Evolutionary conservation across 2,329 filamentous ascomycete species (phyloP).

Genomic region (Monilinia vaccinii-corymbosi): DNA sequence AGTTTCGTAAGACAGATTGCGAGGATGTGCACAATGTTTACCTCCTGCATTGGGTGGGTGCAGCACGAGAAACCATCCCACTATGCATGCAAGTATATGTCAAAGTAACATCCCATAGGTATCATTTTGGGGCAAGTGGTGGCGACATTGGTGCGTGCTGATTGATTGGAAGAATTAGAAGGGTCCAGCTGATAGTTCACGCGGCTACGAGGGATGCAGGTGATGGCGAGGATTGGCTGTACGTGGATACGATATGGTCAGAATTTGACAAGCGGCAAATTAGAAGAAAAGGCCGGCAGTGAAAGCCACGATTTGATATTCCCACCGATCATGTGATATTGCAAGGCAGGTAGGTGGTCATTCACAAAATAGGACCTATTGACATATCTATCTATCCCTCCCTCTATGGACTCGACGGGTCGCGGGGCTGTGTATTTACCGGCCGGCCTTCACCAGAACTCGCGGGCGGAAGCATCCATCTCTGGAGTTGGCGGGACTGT

Average conservation of each 20-base stretch:
- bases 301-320: background rate
- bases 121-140: background rate
- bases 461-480: background rate
- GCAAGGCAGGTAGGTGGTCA: background rate
- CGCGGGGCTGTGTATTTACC: background rate
- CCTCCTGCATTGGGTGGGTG: background rate
- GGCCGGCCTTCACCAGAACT: background rate
- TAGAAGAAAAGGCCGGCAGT: background rate
- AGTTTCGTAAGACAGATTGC: background rate
- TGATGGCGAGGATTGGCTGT: constrained; percentile 3
- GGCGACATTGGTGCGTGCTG: background rate
- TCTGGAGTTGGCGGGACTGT: background rate
- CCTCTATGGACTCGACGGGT: background rate
- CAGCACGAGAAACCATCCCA: background rate
- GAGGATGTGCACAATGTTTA: background rate
- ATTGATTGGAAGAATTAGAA: background rate
- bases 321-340: background rate
- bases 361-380: constrained; percentile 3
- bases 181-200: background rate
- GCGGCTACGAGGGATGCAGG: constrained; percentile 10
- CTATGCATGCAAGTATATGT: background rate
- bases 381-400: background rate
- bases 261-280: background rate
- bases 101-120: background rate
- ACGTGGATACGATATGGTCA: background rate